A percentile compares a stretch with the other conserved stretches of the same genome.
phyloP scores from a whole-genome alignment of 441 rosid species.

The Gossypium trilobum region DNA sequence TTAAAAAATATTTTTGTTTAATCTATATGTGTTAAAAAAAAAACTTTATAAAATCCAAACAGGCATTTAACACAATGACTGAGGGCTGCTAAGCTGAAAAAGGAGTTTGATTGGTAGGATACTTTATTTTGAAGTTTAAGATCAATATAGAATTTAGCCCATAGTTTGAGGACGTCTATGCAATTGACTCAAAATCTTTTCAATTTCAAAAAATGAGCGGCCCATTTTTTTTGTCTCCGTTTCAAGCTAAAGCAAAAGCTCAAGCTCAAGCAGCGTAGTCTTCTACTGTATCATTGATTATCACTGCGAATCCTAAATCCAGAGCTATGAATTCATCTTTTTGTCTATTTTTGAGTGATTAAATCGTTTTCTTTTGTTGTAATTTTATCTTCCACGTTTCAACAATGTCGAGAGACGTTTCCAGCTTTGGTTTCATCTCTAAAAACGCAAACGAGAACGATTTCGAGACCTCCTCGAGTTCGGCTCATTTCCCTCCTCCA shows the following conservation, averaged over 20 bases:
- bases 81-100: not conserved
- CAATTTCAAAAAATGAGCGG: conserved; percentile 15
- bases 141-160: not conserved
- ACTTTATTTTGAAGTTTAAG: not conserved
- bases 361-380: not conserved
- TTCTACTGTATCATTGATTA: not conserved
- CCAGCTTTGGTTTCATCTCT: conserved; percentile 24
- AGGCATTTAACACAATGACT: not conserved
- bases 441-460: conserved; percentile 55
- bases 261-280: not conserved
- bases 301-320: not conserved
- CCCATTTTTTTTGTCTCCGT: not conserved
- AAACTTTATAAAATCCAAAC: not conserved
- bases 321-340: not conserved
- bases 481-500: conserved; percentile 48
- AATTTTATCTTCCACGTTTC: conserved; percentile 15
- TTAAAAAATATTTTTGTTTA: too few species aligned
- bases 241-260: not conserved
- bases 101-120: not conserved
- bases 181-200: not conserved
- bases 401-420: conserved; percentile 29
- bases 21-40: too few species aligned
- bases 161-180: not conserved
- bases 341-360: conserved; percentile 1
- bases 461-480: conserved; percentile 30